Base-by-base conservation (phyloP, 176 grass and related monocot species). In the Stipa capillata region DNA sequence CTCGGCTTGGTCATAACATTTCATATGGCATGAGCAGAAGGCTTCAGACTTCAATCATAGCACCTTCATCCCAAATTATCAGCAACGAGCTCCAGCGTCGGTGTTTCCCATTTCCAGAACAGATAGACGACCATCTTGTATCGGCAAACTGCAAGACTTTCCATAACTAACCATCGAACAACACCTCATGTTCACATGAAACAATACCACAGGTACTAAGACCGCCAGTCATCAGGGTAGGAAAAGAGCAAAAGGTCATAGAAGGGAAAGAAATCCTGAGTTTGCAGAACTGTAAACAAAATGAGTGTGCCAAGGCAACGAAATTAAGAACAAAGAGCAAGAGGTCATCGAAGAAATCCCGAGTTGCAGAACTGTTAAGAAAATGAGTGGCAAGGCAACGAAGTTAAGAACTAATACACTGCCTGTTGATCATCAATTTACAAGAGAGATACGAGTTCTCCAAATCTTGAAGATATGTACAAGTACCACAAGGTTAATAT, bases 381-480 rank as follows among this genome's bases (percentile, higher is more conserved):
- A 69, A 53, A 39, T 39, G 24, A 33, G 37, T 80, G 20, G 35
- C 67, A 74, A 36, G 67, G 53, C 41, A 80, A 37, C 66, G 23
- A 72, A 61, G 6, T 74, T 68, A 81, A 81, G 48, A 70, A 24
- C 48, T 49, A 45, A 59, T 32, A 86, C 69, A 86, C 16, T 80
- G 40, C 81, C 78, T 81, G 70, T 61, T 60, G 78, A 69, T 61
- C 41, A 58, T 65, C 73, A 76, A 87, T 81, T 76, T 76, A 87
- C 85, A 81, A 74, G 77, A 76, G 61, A 76, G 53, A 58, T 5
- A 48, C 17, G 69, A 79, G 61, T 39, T 87, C 33, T 60, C 61
- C 70, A 75, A 86, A 76, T 81, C 60, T 78, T 76, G 71, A 60
- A 24, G 7, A 76, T 87, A 87, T 87, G 78, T 87, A 76, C 85